Evolutionary conservation across 208 protist genomes (phyloP).

Genomic region (Trichomonas gallinae): DNA sequence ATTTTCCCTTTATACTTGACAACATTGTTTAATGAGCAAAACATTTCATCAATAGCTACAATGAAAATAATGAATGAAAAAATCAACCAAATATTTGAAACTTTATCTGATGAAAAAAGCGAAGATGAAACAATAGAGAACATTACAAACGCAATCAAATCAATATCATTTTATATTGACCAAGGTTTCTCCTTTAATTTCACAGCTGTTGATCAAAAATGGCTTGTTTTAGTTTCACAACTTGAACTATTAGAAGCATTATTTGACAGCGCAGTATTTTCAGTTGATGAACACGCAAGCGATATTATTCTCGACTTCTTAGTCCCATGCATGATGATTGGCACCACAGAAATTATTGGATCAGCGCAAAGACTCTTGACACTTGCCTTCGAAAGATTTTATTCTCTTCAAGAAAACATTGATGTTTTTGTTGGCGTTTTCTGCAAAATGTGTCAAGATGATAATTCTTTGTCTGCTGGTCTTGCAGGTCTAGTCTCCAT

Average conservation of each 20-base stretch:
- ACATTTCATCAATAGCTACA: neutral
- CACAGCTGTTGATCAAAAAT: neutral
- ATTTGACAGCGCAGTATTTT: neutral
- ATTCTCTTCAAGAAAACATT: neutral
- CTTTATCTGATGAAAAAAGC: neutral
- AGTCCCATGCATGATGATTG: neutral
- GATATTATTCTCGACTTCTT: neutral
- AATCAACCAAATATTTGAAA: neutral
- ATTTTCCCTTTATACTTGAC: neutral
- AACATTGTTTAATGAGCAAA: neutral
- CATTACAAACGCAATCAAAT: neutral
- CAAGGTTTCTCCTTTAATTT: neutral
- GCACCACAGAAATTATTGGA: neutral
- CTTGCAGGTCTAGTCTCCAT: neutral
- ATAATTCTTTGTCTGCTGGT: neutral
- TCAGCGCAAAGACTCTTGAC: neutral
- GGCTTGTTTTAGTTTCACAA: neutral
- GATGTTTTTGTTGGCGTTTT: neutral
- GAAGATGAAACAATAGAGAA: neutral
- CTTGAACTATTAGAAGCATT: neutral
- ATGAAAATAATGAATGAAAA: neutral
- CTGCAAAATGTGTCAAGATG: neutral
- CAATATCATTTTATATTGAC: neutral
- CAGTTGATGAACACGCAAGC: neutral
- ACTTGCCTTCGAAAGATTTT: neutral